A percentile compares a stretch with the other conserved stretches of the same genome.
phyloP scores from a whole-genome alignment of 192 early-diverging fungal species.

The Allomyces macrogynus region DNA sequence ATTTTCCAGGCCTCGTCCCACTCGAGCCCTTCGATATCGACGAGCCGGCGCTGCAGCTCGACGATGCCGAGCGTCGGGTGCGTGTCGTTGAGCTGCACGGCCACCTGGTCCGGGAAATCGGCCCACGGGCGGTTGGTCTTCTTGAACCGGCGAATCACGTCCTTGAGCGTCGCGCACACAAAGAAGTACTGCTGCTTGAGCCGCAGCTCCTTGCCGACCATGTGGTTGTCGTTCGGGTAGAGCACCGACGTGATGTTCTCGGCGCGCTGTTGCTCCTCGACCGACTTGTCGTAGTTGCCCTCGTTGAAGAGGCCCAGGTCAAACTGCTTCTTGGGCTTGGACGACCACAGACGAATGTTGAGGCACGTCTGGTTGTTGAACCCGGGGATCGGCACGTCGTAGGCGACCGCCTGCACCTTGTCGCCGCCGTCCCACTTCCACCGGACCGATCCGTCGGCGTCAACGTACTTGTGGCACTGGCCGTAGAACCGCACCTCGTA shows the following conservation, averaged over 20 bases:
- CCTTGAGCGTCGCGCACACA: slow-evolving; percentile 71
- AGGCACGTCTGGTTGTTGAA: slow-evolving; percentile 84
- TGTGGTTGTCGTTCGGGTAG: slow-evolving; percentile 97
- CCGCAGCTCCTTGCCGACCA: slow-evolving; percentile 85
- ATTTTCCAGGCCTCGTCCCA: slow-evolving; percentile 97
- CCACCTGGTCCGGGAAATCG: slow-evolving; percentile 79
- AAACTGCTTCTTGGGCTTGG: slow-evolving; percentile 75
- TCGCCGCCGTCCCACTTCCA: slow-evolving; percentile 71
- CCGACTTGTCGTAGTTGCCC: slow-evolving; percentile 81
- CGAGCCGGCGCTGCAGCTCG: slow-evolving; percentile 78
- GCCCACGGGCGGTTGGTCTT: slow-evolving; percentile 59
- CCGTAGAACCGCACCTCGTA: slow-evolving; percentile 84
- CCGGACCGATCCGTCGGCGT: slow-evolving; percentile 41
- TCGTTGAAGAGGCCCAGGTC: slow-evolving; percentile 69
- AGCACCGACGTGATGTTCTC: slow-evolving; percentile 87
- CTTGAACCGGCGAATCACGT: slow-evolving; percentile 85
- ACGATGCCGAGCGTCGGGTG: slow-evolving; percentile 89
- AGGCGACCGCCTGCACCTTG: slow-evolving; percentile 75
- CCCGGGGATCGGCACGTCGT: slow-evolving; percentile 93
- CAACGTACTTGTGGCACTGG: slow-evolving; percentile 46
- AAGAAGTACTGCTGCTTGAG: slow-evolving; percentile 98
- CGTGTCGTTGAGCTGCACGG: slow-evolving; percentile 96
- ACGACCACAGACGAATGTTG: slow-evolving; percentile 93
- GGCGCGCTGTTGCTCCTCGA: slow-evolving; percentile 75
- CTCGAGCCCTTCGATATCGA: slow-evolving; percentile 70